These are phyloP conservation scores for Aspergillus sp. DNA, from an alignment of 2,329 filamentous ascomycete species.

Conservation along the genomic window DNA sequence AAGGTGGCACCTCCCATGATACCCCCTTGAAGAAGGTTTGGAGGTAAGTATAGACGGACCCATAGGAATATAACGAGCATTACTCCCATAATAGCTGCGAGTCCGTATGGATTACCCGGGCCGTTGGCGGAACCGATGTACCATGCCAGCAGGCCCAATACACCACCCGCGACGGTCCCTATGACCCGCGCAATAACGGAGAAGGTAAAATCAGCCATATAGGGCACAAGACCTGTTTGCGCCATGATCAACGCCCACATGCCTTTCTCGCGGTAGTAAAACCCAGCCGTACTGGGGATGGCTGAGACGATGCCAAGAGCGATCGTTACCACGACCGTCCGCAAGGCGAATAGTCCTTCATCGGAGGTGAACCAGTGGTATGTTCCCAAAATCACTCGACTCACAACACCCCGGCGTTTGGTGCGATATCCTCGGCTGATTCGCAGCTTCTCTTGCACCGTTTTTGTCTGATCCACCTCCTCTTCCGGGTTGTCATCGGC, in stretches of 20 bases:
- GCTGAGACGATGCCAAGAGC: constrained; percentile 45
- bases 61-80: constrained; percentile 35
- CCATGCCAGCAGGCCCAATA: constrained; percentile 50
- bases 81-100: constrained; percentile 43
- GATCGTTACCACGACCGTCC: constrained; percentile 50
- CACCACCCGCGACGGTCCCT: constrained; percentile 51
- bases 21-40: constrained; percentile 30
- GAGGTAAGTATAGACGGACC: constrained; percentile 33
- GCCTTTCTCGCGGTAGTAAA: constrained; percentile 54
- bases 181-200: constrained; percentile 43
- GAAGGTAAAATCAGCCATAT: constrained; percentile 53
- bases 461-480: constrained; percentile 33
- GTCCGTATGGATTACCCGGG: constrained; percentile 50
- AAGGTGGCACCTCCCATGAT: constrained; percentile 48
- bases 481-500: constrained; percentile 26
- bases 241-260: constrained; percentile 55
- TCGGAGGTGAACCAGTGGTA: constrained; percentile 45
- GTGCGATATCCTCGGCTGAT: constrained; percentile 35
- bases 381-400: constrained; percentile 26
- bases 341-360: constrained; percentile 48
- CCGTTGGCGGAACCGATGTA: constrained; percentile 53
- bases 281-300: constrained; percentile 46
- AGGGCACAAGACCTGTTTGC: constrained; percentile 49
- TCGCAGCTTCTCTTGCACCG: constrained; percentile 38
- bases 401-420: constrained; percentile 26